phyloP scores from a whole-genome alignment of 108 stramenopile species.

The Skeletonema tropicum region DNA sequence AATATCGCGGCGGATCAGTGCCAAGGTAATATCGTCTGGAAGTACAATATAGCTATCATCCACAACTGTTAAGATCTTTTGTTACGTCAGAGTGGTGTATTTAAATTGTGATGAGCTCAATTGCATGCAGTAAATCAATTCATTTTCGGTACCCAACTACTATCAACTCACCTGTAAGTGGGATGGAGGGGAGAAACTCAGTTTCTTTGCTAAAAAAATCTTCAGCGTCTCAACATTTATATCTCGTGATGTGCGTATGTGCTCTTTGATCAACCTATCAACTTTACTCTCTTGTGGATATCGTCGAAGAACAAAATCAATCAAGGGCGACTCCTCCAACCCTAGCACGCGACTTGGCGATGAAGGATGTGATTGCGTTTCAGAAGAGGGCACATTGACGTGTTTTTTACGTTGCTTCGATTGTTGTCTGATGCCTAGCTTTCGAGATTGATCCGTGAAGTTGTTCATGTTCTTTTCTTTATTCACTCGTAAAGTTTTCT shows the following conservation, averaged over 20 bases:
- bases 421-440: constrained; percentile 39
- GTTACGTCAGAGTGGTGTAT: not conserved
- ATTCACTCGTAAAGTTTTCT: constrained; percentile 33
- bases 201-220: constrained; percentile 56
- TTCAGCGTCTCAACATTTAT: constrained; percentile 47
- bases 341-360: constrained; percentile 15
- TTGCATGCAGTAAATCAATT: not conserved
- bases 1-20: constrained; percentile 38
- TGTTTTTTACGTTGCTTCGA: constrained; percentile 15
- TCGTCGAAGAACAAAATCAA: constrained; percentile 48
- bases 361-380: constrained; percentile 5
- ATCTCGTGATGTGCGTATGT: constrained; percentile 46
- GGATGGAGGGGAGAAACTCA: constrained; percentile 28
- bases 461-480: constrained; percentile 46
- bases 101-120: not conserved
- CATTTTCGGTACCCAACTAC: no score
- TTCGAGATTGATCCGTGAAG: constrained; percentile 31
- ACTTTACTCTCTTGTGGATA: constrained; percentile 57
- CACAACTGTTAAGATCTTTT: constrained; percentile 42
- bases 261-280: constrained; percentile 48
- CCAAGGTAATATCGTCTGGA: constrained; percentile 37
- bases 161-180: constrained; percentile 52
- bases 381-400: constrained; percentile 9
- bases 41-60: constrained; percentile 36
- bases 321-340: constrained; percentile 44